Percentiles rank a stretch among this genome's conserved stretches.
These are phyloP conservation scores for Chaetomiaceae sp. DNA, from an alignment of 2,329 filamentous ascomycete genomes.

Conservation along the genomic window DNA sequence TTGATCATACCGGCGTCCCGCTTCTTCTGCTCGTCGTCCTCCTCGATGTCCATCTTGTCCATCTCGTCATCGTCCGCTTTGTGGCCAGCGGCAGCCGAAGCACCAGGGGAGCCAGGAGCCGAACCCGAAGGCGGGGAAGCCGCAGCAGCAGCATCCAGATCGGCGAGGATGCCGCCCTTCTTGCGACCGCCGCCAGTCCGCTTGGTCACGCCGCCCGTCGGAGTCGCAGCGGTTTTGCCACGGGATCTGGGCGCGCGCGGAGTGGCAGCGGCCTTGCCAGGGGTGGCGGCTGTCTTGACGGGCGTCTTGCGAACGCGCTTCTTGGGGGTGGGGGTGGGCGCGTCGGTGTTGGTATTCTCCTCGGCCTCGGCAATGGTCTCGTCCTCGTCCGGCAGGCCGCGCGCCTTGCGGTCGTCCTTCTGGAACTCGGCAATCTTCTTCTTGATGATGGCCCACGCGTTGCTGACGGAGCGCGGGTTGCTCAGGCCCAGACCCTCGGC, in stretches of 20 bases:
- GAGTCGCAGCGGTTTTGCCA: too few relatives aligned
- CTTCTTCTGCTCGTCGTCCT: background rate
- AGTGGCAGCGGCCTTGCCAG: background rate
- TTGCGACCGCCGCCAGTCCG: too few relatives aligned
- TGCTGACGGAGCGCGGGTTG: background rate
- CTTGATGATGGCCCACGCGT: constrained; percentile 8
- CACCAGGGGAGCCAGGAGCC: too few relatives aligned
- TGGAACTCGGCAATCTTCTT: constrained; percentile 2
- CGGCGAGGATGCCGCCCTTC: background rate
- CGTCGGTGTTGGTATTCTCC: background rate
- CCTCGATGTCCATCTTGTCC: background rate
- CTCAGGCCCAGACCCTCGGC: background rate
- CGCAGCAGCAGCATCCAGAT: too few relatives aligned
- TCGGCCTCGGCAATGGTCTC: background rate
- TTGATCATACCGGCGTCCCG: background rate
- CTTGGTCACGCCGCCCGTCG: too few relatives aligned
- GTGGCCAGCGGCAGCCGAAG: too few relatives aligned
- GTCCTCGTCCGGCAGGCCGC: background rate
- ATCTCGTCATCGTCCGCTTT: background rate
- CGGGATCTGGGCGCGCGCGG: too few relatives aligned
- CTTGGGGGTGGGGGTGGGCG: background rate
- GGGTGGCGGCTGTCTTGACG: background rate
- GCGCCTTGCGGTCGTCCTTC: background rate
- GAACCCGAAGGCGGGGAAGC: too few relatives aligned
- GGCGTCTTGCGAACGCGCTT: constrained; percentile 4